Evolutionary conservation across 345 rosid species (phyloP).

Genomic region (Hibiscus mutabilis): DNA sequence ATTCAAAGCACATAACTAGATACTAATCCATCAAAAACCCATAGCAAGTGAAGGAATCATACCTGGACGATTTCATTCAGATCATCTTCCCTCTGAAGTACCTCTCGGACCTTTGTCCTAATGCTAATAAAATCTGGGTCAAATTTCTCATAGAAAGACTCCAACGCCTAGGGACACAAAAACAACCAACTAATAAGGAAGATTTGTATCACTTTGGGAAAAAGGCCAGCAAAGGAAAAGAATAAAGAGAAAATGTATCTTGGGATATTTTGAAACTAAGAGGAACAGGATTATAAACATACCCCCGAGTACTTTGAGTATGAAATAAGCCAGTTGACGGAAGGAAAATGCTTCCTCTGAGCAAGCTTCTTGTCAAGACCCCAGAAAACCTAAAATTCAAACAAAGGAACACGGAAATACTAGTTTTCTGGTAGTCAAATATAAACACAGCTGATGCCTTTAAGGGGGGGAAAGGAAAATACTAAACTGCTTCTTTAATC

Average conservation of each 20-base stretch:
- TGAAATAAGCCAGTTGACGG: slow-evolving; percentile 99
- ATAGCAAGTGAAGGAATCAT: slow-evolving; percentile 12
- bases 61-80: slow-evolving; percentile 99
- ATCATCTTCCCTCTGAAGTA: slow-evolving; percentile 99
- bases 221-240: background rate
- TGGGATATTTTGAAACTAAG: background rate
- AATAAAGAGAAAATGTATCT: background rate
- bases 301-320: slow-evolving; percentile 95
- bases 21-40: background rate
- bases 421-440: no score
- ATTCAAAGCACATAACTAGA: background rate
- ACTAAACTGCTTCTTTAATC: background rate
- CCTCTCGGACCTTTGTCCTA: slow-evolving; percentile 98
- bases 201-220: background rate
- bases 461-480: background rate
- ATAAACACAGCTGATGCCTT: background rate
- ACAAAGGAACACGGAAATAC: background rate
- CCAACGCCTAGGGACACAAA: slow-evolving; percentile 62
- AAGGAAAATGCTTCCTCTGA: slow-evolving; percentile 99
- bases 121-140: slow-evolving; percentile 97
- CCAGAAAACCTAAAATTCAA: slow-evolving; percentile 86
- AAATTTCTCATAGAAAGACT: slow-evolving; percentile 90
- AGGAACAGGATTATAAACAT: slow-evolving; percentile 21
- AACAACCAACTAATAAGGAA: background rate
- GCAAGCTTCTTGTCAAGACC: slow-evolving; percentile 99